A percentile compares a stretch with the other conserved stretches of the same genome.
Evolutionary conservation across 2,329 filamentous ascomycete genomes (phyloP).

Genomic region (Diplocarpon mali): DNA sequence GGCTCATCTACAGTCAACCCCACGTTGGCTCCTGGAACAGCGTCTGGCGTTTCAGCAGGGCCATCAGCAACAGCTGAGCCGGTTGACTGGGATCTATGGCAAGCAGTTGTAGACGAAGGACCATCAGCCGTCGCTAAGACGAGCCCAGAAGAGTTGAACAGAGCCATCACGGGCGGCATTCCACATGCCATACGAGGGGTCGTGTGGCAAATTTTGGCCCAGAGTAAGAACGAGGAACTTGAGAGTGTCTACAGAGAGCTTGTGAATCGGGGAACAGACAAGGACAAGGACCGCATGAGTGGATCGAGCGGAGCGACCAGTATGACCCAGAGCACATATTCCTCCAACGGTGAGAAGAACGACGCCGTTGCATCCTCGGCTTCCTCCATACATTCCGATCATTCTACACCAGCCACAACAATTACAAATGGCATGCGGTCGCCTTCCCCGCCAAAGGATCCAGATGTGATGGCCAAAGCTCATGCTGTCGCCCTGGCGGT

Average conservation of each 20-base stretch:
- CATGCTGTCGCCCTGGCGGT: slow-evolving; percentile 54
- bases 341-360: slow-evolving; percentile 45
- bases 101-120: slow-evolving; percentile 88
- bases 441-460: slow-evolving; percentile 47
- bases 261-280: slow-evolving; percentile 67
- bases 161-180: slow-evolving; percentile 85
- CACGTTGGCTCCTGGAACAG: slow-evolving; percentile 72
- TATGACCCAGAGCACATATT: slow-evolving; percentile 39
- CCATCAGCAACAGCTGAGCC: slow-evolving; percentile 61
- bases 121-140: slow-evolving; percentile 78
- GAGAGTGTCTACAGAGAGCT: slow-evolving; percentile 81
- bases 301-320: slow-evolving; percentile 28
- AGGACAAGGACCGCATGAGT: slow-evolving; percentile 54
- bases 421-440: slow-evolving; percentile 42
- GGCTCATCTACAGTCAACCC: slow-evolving; percentile 33
- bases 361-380: slow-evolving; percentile 59
- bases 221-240: slow-evolving; percentile 86
- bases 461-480: slow-evolving; percentile 53
- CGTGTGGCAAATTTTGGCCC: slow-evolving; percentile 93
- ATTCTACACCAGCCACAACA: slow-evolving; percentile 49
- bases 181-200: slow-evolving; percentile 94
- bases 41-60: slow-evolving; percentile 66
- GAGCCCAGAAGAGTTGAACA: slow-evolving; percentile 80
- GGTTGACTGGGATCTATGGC: slow-evolving; percentile 99
- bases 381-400: slow-evolving; percentile 73